Base-by-base conservation (phyloP, 208 protist genomes). In the Tritrichomonas musculus region DNA sequence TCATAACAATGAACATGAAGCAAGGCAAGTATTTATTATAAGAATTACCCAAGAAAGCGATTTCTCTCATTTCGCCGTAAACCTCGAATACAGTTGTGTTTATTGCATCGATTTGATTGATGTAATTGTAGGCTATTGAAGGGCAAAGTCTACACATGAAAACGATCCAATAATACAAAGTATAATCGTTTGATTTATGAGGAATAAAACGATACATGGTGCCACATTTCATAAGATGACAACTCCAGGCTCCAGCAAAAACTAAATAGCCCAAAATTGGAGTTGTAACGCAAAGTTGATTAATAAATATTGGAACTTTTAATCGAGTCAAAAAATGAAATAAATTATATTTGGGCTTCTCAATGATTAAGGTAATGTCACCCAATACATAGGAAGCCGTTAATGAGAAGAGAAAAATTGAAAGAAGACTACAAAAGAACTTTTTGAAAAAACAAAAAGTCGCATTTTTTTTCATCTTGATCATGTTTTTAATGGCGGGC, bases 81-180 rank as follows among this genome's bases (percentile, higher is more conserved):
- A 88, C 77, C 47, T 88, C 57, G 0, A 88, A 25, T 9, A 88
- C 33, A 39, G 41, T 20, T 17, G 25, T 22, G 5, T 57, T 27
- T 88, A 20, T 39, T 8, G 77, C 77, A 17, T 33, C 77, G 17
- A 88, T 47, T 88, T 88, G 77, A 3, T 53, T 8, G n/a, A 88
- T 88, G 47, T 88, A 88, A 57, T 88, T 25, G 57, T 88, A 88
- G 8, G n/a, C 77, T 22, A 88, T 57, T 60, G 77, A 44, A 39
- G 77, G 77, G 5, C 47, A 41, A n/a, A 88, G 27, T 53, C 77
- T 44, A 57, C 47, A 25, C 14, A 88, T 22, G 14, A 88, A 57
- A 57, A 57, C 41, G 0, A 36, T 33, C 47, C 41, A 88, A 20
- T 88, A 88, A 49, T 88, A 44, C 2, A 88, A 49, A 14, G 77